Evolutionary conservation across 441 rosid species (phyloP), one percentile per base, ranked within the genome.

Genomic region (Euphorbia schlechtendalii): DNA sequence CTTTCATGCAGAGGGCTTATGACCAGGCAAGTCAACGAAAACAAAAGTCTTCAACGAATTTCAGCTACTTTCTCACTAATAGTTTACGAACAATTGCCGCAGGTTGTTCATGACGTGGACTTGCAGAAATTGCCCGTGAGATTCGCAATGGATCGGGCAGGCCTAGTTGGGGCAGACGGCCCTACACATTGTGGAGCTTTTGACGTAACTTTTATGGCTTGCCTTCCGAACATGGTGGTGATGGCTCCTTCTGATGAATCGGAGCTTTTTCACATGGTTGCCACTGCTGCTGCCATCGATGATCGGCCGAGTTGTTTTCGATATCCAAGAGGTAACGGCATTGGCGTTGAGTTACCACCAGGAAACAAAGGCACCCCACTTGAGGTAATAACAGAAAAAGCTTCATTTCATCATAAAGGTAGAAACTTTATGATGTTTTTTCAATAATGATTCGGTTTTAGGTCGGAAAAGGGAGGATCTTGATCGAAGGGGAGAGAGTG

Each of bases 161-260:
- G 90, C 59, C 68, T 87, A 76, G 90, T 87, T 24, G 94, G 94
- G 58, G 90, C 90, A 13, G 90, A 87, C 64, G 90, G 90, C 34
- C 94, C 90, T 2, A 85, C 90, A n/a, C 90, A 85, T 20, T 85
- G 94, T n/a, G 88, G 94, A 64, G 88, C 94, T 63, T 87, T 87
- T 57, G 90, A 87, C 55, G 66, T 87, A 59, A 65, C 88, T 18
- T 87, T 71, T 73, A 87, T 87, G 94, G 85, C 94, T 60, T 83
- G 87, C 80, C 73, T 85, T 69, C 89, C 90, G 10, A 85, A 82
- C 76, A 87, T 85, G 90, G 87, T 87, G 59, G 90, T 87, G 63
- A 87, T 85, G 90, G 94, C 94, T 40, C 87, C 94, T 65, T 78
- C 90, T 0, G 90, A 87, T 66, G 94, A 87, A 76, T 86, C 87